Base-by-base conservation (phyloP, 257 asterid species). In the Solanum appendiculatum region DNA sequence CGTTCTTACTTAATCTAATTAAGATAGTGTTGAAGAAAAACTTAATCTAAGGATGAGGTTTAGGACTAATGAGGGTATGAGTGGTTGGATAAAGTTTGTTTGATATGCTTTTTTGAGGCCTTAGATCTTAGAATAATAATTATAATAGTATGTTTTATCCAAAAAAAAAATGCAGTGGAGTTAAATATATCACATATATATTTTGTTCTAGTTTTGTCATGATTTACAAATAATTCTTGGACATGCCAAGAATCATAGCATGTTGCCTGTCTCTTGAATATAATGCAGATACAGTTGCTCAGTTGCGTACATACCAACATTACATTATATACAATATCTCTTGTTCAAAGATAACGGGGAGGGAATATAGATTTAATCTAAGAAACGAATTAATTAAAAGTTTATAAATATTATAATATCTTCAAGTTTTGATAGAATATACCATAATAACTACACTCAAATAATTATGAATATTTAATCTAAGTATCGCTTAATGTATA, bases 61-160 rank as follows among this genome's bases (percentile, higher is more conserved):
- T 31, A 11, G 33, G 27, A 75, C 72, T 5, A 4, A 5, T n/a
- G 12, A 9, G 88, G 88, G 89, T 77, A 82, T 33, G 25, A 58
- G 63, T 16, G 39, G 34, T 75, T 51, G 88, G 86, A 85, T 85
- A 85, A 89, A 88, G 88, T 39, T 39, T 75, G 88, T 54, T 33
- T 72, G 40, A 81, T 20, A 23, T 60, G 69, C 14, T 21, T 16
- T 39, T 11, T 75, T 75, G 40, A 46, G 40, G 20, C 25, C 7
- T 80, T 80, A 80, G 37, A 46, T 80, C 66, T 46, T 12, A 29
- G 18, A 80, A 46, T 27, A 27, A 44, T 80, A 6, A 44, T 46
- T 27, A 46, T 5, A 34, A n/a, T n/a, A n/a, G n/a, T n/a, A n/a
- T n/a, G n/a, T n/a, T n/a, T n/a, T n/a, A n/a, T n/a, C n/a, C n/a